Evolutionary conservation across 805 yeast genomes (phyloP).

Genomic region (Candida saitoana): DNA sequence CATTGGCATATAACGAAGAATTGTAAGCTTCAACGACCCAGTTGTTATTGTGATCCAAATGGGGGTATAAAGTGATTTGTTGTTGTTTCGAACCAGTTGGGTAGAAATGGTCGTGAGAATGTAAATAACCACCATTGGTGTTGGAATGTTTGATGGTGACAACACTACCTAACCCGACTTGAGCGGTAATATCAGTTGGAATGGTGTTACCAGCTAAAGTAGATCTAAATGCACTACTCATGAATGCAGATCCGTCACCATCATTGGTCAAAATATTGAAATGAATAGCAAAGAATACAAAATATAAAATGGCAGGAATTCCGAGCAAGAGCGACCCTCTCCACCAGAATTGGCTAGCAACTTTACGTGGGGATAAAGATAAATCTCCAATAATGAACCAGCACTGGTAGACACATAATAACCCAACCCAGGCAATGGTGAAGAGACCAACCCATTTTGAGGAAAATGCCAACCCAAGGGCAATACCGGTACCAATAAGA

Average conservation of each 20-base stretch:
- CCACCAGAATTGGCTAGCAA: slow-evolving; percentile 44
- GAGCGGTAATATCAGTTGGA: slow-evolving; percentile 55
- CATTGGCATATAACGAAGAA: slow-evolving; percentile 52
- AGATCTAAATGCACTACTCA: slow-evolving; percentile 69
- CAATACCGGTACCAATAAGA: slow-evolving; percentile 60
- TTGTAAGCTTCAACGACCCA: slow-evolving; percentile 65
- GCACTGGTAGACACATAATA: slow-evolving; percentile 53
- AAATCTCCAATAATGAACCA: slow-evolving; percentile 77
- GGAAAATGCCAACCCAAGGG: slow-evolving; percentile 68
- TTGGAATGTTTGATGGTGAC: slow-evolving; percentile 65
- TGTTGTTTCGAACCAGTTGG: slow-evolving; percentile 83
- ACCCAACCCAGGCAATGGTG: slow-evolving; percentile 76
- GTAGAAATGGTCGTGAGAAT: slow-evolving; percentile 69
- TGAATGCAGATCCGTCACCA: slow-evolving; percentile 69
- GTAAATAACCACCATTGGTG: slow-evolving; percentile 77
- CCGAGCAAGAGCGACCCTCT: slow-evolving; percentile 55
- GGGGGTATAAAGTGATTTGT: slow-evolving; percentile 78
- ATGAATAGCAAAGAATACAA: slow-evolving; percentile 59
- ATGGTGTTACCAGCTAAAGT: slow-evolving; percentile 56
- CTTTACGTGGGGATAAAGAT: slow-evolving; percentile 39
- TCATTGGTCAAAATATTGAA: slow-evolving; percentile 53
- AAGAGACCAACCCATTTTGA: slow-evolving; percentile 85
- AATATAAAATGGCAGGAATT: slow-evolving; percentile 54
- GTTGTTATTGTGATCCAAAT: slow-evolving; percentile 67
- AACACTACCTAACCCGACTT: slow-evolving; percentile 69